Evolutionary conservation across 768 basidiomycete species (phyloP), one percentile per base, ranked within the genome.

Genomic region (Sporobolomyces roseus): DNA sequence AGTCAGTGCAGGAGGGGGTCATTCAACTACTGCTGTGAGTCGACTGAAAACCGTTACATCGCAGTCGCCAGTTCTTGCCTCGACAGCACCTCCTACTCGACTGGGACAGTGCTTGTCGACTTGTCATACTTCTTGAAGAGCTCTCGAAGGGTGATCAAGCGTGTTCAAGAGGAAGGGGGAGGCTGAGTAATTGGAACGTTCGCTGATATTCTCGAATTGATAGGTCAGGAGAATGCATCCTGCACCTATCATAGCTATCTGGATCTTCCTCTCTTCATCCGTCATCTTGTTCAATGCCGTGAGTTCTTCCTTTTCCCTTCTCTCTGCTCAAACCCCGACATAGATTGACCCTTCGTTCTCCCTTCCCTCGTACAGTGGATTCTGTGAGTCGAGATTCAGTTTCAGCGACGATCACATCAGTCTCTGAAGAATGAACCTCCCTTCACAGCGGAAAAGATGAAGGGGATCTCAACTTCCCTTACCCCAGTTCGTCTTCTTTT

Each of bases 191-290:
- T 35, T 29, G n/a, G 35, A 27, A 50, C 41, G 17, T 41, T 6
- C 52, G 4, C 38, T 49, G 30, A n/a, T n/a, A n/a, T 14, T 29
- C 6, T 19, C 16, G 4, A 13, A 10, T 7, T 36, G 27, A 29
- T 50, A 68, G 67, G 56, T 63, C 56, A 59, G 54, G 56, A 56
- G 61, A 9, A 65, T 70, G 27, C 68, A 70, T 49, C 64, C 69
- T 3, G 69, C 69, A 1, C 69, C 69, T n/a, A 70, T 70, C 64
- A 70, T 70, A 25, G 63, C 60, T 16, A 65, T 65, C 60, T 70
- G 69, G 69, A 70, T 70, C 60, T 36, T 29, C 8, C 23, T 66
- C 4, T 58, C 54, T 0, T 51, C 48, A 5, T 27, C 54, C 30
- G 64, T 70, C 35, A 66, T 70, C 48, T 32, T 70, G 2, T 62